phyloP scores from a whole-genome alignment of 352 stramenopile genomes.

The Globisporangium uncinulatum region DNA sequence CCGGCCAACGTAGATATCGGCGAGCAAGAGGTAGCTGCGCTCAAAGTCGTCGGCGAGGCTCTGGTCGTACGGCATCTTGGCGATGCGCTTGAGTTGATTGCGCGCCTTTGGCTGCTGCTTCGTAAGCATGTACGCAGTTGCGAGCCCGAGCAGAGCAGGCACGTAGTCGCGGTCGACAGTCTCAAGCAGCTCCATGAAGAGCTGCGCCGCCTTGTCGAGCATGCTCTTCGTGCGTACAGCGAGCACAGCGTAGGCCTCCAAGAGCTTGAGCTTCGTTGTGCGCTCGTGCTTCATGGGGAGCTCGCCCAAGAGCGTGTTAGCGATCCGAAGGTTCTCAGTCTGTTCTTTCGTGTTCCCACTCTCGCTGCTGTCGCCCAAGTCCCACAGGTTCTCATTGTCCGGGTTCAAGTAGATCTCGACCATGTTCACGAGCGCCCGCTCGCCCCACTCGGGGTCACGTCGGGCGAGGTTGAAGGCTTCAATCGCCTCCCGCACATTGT shows the following conservation, averaged over 20 bases:
- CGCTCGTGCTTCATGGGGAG: conserved; percentile 48
- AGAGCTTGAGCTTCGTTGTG: conserved; percentile 65
- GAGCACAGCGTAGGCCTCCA: conserved; percentile 86
- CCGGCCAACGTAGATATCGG: conserved; percentile 90
- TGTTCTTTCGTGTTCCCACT: conserved; percentile 65
- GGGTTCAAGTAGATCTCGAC: conserved; percentile 94
- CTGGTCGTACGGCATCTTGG: conserved; percentile 90
- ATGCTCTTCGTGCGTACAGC: conserved; percentile 75
- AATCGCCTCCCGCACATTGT: conserved; percentile 89
- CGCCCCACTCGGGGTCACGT: conserved; percentile 85
- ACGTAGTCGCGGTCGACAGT: conserved; percentile 84
- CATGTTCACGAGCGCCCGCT: conserved; percentile 88
- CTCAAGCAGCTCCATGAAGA: conserved; percentile 90
- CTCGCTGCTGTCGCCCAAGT: conserved; percentile 25
- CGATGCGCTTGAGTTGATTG: conserved; percentile 94
- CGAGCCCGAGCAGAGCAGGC: conserved; percentile 85
- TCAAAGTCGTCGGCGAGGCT: conserved; percentile 91
- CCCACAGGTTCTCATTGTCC: conserved; percentile 91
- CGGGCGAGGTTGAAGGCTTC: conserved; percentile 88
- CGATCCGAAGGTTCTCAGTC: conserved; percentile 84
- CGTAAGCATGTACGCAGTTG: conserved; percentile 90
- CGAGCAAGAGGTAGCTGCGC: conserved; percentile 89
- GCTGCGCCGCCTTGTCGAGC: conserved; percentile 85
- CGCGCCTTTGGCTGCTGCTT: conserved; percentile 90
- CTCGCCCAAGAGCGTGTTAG: conserved; percentile 85